Evolutionary conservation across 2,329 filamentous ascomycete species (phyloP).

Genomic region (Colletotrichum siamense): DNA sequence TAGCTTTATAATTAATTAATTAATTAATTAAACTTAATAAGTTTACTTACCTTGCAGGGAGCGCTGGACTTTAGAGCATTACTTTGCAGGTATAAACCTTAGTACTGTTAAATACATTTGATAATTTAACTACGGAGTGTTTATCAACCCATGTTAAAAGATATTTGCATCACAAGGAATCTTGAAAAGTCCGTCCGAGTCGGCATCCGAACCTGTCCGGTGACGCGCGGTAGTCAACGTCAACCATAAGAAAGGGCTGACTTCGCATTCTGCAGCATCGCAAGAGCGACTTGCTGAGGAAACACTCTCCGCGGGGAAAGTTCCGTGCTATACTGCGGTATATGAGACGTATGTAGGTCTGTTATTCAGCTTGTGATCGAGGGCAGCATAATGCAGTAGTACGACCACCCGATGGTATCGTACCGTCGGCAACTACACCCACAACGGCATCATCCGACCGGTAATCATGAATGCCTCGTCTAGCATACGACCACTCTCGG

Average conservation of each 20-base stretch:
- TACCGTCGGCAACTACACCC: neutral
- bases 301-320: rapidly evolving
- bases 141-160: rapidly evolving
- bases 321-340: no score
- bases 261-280: neutral
- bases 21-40: no score
- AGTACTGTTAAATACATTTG: neutral
- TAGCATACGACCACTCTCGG: neutral
- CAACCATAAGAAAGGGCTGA: neutral
- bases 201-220: neutral
- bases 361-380: neutral
- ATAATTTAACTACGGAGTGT: rapidly evolving
- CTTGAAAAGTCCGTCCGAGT: neutral
- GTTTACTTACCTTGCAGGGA: no score
- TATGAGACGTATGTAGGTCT: neutral
- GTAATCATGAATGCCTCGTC: neutral
- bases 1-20: no score
- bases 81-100: neutral
- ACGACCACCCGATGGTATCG: neutral
- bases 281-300: neutral
- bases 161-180: rapidly evolving
- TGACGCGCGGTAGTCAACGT: neutral
- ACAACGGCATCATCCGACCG: neutral
- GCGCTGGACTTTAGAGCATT: no score
- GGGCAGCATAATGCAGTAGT: rapidly evolving